Evolutionary conservation across 495 filamentous ascomycete genomes (phyloP).

Genomic region (Echria macrotheca): DNA sequence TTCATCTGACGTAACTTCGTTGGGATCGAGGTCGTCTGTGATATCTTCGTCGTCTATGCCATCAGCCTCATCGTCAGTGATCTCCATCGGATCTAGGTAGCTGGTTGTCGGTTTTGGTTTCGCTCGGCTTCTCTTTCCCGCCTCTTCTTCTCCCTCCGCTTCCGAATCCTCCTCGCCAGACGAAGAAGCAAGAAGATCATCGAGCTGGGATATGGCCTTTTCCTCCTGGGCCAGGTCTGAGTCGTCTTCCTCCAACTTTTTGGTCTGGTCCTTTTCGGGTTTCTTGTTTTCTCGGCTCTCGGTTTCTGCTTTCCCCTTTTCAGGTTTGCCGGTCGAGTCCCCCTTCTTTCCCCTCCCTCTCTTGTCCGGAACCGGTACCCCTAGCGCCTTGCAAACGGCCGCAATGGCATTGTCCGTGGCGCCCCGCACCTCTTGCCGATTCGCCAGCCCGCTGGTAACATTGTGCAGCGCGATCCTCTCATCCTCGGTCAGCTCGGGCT

Average conservation of each 20-base stretch:
- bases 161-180: neutral
- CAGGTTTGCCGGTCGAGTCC: neutral
- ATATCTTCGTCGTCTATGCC: no score
- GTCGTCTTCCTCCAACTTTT: conserved; percentile 14
- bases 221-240: conserved; percentile 14
- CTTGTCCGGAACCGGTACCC: conserved; percentile 47
- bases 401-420: conserved; percentile 57
- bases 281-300: conserved; percentile 19
- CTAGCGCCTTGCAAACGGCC: conserved; percentile 56
- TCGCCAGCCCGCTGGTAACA: conserved; percentile 76
- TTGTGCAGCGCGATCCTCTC: conserved; percentile 52
- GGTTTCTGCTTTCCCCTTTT: conserved; percentile 18
- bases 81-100: conserved; percentile 18
- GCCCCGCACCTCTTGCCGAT: conserved; percentile 67
- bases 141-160: conserved; percentile 5
- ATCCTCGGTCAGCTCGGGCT: conserved; percentile 43
- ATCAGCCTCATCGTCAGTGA: conserved; percentile 15
- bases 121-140: neutral
- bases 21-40: conserved; percentile 9
- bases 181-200: conserved; percentile 4
- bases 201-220: conserved; percentile 3
- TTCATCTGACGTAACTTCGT: no score
- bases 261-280: neutral
- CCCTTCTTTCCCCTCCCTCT: conserved; percentile 22
- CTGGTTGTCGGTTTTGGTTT: neutral